phyloP scores from a whole-genome alignment of 305 asterid genomes.

The Fraxinus velutina region DNA sequence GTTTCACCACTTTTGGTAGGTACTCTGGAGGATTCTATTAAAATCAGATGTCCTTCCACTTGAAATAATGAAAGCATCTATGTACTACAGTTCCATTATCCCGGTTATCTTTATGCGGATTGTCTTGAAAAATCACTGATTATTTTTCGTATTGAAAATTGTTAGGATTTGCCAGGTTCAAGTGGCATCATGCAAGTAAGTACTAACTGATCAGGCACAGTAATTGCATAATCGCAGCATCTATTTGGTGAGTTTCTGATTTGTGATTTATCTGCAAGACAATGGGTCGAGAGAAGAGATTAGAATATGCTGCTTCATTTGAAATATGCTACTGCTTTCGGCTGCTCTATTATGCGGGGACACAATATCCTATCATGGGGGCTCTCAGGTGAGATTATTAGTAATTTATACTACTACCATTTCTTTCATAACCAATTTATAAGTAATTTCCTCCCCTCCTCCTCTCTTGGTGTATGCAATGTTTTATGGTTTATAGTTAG shows the following conservation, averaged over 20 bases:
- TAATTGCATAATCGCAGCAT: conserved; percentile 6
- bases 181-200: conserved; percentile 97
- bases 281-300: conserved; percentile 85
- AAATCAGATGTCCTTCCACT: background rate
- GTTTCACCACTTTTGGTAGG: background rate
- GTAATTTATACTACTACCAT: background rate
- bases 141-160: conserved; percentile 25
- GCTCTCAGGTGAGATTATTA: conserved; percentile 73
- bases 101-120: conserved; percentile 7
- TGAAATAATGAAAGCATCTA: background rate
- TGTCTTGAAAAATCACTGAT: conserved; percentile 31
- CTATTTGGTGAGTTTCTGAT: conserved; percentile 20
- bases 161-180: conserved; percentile 83
- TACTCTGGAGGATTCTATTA: background rate
- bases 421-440: background rate
- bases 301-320: conserved; percentile 84
- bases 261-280: conserved; percentile 46
- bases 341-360: conserved; percentile 79
- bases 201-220: conserved; percentile 19
- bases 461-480: background rate
- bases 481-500: background rate
- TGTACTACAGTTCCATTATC: background rate
- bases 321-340: conserved; percentile 90
- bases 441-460: background rate
- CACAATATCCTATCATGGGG: conserved; percentile 94